phyloP scores from a whole-genome alignment of 1,284 basidiomycete species.

The Tremellales sp. region DNA sequence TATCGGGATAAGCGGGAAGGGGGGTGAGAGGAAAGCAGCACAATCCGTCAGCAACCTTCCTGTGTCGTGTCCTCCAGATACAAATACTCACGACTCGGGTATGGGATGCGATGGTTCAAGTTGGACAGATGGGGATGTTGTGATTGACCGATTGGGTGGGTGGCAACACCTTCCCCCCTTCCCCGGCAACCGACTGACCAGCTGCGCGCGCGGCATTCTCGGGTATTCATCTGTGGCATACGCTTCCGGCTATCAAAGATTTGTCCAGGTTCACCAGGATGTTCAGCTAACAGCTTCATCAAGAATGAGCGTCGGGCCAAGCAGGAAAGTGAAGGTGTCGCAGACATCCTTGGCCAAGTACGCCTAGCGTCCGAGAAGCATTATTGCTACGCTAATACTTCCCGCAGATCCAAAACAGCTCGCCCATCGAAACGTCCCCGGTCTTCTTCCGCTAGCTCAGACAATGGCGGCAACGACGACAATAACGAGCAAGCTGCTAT shows the following conservation, averaged over 20 bases:
- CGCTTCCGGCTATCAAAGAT: background rate
- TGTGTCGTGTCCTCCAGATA: background rate
- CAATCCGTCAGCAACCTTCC: background rate
- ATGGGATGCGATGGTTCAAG: background rate
- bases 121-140: background rate
- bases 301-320: background rate
- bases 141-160: background rate
- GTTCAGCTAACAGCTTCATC: background rate
- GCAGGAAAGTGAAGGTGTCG: background rate
- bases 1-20: background rate
- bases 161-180: background rate
- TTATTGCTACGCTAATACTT: no score
- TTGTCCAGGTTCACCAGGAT: background rate
- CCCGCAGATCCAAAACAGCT: no score
- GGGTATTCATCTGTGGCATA: background rate
- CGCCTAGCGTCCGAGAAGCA: no score
- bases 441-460: background rate
- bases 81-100: background rate
- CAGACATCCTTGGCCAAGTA: no score
- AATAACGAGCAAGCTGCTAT: slow-evolving; percentile 31
- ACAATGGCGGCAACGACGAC: slow-evolving; percentile 19
- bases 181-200: background rate
- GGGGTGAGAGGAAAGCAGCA: background rate
- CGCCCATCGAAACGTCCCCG: background rate
- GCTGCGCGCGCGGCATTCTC: background rate